Percentiles rank a stretch among this genome's conserved stretches.
phyloP scores from a whole-genome alignment of 306 rosid genomes.

The Casuarina glauca region DNA sequence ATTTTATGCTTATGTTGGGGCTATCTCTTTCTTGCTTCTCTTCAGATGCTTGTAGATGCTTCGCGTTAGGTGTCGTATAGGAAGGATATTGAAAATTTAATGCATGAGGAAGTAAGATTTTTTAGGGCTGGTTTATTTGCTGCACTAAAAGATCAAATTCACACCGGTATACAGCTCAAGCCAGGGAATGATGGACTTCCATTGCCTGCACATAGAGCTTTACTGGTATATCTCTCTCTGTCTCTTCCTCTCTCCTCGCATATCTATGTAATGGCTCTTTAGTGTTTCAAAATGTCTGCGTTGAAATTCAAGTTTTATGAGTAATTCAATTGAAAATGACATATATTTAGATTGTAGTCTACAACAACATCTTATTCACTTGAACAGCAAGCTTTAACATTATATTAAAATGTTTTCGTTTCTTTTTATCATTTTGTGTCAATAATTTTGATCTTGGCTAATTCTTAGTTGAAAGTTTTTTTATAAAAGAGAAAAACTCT shows the following conservation, averaged over 20 bases:
- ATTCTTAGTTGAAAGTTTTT: no score
- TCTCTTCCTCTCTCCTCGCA: background rate
- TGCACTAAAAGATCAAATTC: slow-evolving; percentile 58
- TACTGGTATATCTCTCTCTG: slow-evolving; percentile 33
- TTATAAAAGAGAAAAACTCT: no score
- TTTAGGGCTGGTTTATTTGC: slow-evolving; percentile 38
- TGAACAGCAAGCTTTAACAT: no score
- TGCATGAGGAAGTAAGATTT: slow-evolving; percentile 46
- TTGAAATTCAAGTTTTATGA: no score
- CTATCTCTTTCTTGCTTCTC: background rate
- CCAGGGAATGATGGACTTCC: slow-evolving; percentile 53
- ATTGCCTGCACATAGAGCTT: slow-evolving; percentile 66
- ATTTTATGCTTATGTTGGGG: background rate
- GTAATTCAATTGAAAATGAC: no score
- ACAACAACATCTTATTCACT: no score
- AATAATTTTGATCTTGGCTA: no score
- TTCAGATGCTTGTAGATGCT: slow-evolving; percentile 52
- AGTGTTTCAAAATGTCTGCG: background rate
- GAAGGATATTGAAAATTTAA: slow-evolving; percentile 34
- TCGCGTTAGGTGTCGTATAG: slow-evolving; percentile 39
- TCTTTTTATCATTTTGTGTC: no score
- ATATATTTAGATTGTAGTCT: no score
- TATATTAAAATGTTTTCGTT: no score
- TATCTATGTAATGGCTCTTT: background rate
- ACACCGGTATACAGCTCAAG: slow-evolving; percentile 59